phyloP scores from a whole-genome alignment of 2,329 filamentous ascomycete species.

The Xylariomycetidae sp. region DNA sequence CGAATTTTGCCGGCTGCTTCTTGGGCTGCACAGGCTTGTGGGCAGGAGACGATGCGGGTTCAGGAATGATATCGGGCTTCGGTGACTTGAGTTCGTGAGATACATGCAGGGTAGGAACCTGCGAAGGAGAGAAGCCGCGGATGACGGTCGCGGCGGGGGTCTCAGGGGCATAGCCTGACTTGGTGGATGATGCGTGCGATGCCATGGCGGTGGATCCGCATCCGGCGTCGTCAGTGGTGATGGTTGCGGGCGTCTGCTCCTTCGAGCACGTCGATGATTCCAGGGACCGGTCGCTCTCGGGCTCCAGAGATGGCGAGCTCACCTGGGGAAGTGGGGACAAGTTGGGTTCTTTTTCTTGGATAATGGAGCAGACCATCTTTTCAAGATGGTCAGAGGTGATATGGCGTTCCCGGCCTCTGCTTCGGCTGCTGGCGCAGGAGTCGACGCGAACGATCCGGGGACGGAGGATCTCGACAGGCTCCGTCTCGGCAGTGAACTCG shows the following conservation, averaged over 20 bases:
- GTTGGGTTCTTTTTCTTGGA: conserved; percentile 75
- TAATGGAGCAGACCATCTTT: conserved; percentile 90
- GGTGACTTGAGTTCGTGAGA: conserved; percentile 43
- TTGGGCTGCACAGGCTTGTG: conserved; percentile 64
- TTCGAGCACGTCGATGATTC: conserved; percentile 42
- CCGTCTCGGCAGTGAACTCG: conserved; percentile 49
- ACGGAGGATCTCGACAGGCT: conserved; percentile 52
- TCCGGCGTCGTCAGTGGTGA: conserved; percentile 21
- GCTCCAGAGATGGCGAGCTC: conserved; percentile 30
- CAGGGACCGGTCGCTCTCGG: conserved; percentile 40
- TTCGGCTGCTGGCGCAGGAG: conserved; percentile 63
- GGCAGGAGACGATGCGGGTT: conserved; percentile 48
- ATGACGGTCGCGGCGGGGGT: conserved; percentile 49
- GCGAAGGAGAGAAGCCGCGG: conserved; percentile 77
- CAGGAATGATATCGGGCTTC: conserved; percentile 55
- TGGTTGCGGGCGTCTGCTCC: conserved; percentile 39
- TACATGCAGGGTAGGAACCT: conserved; percentile 38
- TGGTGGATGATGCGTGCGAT: conserved; percentile 36
- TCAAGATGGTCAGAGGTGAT: conserved; percentile 90
- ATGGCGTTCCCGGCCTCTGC: conserved; percentile 72
- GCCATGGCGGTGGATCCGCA: conserved; percentile 16
- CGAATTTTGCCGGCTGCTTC: conserved; percentile 57
- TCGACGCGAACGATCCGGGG: conserved; percentile 67
- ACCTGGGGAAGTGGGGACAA: conserved; percentile 44
- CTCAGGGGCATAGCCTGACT: conserved; percentile 23